These are phyloP conservation scores for Angophora floribunda DNA, from an alignment of 345 rosid species.

Conservation along the genomic window DNA sequence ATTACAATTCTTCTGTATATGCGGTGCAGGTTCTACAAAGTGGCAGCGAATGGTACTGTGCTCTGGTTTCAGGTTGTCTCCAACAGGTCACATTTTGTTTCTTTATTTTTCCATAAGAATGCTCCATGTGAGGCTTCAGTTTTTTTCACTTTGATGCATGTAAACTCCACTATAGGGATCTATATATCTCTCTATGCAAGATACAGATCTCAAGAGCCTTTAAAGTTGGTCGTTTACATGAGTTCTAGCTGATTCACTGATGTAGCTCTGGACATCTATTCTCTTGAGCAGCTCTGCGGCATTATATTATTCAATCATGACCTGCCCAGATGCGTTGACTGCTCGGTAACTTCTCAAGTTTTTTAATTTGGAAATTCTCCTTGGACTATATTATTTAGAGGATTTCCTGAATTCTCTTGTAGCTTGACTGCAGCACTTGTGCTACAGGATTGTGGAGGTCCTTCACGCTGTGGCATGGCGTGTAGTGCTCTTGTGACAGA, in stretches of 20 bases:
- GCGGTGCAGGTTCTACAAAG: constrained; percentile 69
- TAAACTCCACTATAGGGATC: not conserved
- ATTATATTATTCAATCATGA: constrained; percentile 88
- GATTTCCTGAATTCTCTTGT: not conserved
- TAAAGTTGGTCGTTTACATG: not conserved
- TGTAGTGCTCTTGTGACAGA: constrained; percentile 75
- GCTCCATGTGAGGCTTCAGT: not conserved
- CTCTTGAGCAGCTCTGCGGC: constrained; percentile 72
- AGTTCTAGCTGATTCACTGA: constrained; percentile 8
- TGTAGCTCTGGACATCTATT: constrained; percentile 11
- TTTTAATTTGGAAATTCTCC: not conserved
- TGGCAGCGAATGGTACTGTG: constrained; percentile 47
- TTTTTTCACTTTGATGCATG: not conserved
- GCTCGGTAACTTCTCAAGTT: constrained; percentile 46
- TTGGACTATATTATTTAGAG: not conserved
- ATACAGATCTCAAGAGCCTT: not conserved
- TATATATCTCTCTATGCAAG: not conserved
- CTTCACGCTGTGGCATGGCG: constrained; percentile 67
- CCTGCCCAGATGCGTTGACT: constrained; percentile 72
- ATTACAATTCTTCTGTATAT: not conserved
- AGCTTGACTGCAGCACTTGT: not conserved
- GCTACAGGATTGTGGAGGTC: constrained; percentile 75
- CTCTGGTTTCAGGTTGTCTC: constrained; percentile 99
- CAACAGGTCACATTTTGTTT: constrained; percentile 75
- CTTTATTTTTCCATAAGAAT: constrained; percentile 9